These are phyloP conservation scores for Epichloe sylvatica DNA, from an alignment of 2,329 filamentous ascomycete genomes.

Conservation along the genomic window DNA sequence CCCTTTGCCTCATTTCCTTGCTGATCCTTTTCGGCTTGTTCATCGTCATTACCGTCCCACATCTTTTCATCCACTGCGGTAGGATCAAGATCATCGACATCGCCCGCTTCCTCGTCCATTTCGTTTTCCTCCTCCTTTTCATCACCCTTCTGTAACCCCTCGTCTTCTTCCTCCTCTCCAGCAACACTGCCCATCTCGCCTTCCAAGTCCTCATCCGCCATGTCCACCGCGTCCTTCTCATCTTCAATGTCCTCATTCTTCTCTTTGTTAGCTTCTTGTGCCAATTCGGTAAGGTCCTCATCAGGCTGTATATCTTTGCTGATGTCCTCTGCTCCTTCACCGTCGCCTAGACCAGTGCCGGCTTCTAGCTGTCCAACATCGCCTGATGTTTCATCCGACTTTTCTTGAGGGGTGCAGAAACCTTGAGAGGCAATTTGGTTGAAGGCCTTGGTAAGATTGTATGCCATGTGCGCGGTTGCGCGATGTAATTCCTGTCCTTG, in stretches of 20 bases:
- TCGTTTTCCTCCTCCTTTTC: conserved; percentile 55
- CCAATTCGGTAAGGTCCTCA: conserved; percentile 82
- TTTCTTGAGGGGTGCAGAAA: conserved; percentile 82
- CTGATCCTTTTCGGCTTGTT: conserved; percentile 72
- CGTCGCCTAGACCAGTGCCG: conserved; percentile 87
- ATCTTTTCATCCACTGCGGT: conserved; percentile 94
- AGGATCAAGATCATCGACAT: conserved; percentile 81
- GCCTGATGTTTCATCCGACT: conserved; percentile 54
- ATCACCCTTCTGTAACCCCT: conserved; percentile 46
- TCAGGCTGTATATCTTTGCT: conserved; percentile 93
- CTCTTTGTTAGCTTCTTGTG: conserved; percentile 65
- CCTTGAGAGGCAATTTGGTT: conserved; percentile 67
- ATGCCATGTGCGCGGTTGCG: conserved; percentile 58
- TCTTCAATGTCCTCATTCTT: conserved; percentile 56
- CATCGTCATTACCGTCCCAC: conserved; percentile 80
- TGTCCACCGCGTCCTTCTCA: conserved; percentile 76
- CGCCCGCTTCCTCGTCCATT: conserved; percentile 79
- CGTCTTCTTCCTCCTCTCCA: conserved; percentile 45
- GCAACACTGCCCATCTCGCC: conserved; percentile 61
- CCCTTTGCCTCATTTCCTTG: conserved; percentile 60
- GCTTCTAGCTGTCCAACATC: conserved; percentile 71
- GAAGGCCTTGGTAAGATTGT: conserved; percentile 64
- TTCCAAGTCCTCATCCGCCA: conserved; percentile 84
- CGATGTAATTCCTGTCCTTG: conserved; percentile 52
- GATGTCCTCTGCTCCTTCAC: conserved; percentile 90